These are phyloP conservation scores for Gymnopilus dilepis DNA, from an alignment of 768 basidiomycete genomes.

Conservation along the genomic window DNA sequence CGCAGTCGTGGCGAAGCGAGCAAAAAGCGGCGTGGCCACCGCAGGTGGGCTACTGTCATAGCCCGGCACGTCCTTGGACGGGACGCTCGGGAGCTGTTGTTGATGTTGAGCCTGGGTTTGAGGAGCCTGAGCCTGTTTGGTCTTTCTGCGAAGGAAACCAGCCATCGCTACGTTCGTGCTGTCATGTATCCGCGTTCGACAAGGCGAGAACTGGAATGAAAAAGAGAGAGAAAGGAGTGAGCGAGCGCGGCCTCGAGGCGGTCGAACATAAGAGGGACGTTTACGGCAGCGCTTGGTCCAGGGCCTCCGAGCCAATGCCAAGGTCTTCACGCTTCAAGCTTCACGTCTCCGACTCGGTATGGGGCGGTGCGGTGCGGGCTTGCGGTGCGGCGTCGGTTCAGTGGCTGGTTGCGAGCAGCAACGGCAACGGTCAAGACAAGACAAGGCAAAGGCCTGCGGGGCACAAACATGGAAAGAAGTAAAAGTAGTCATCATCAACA, in stretches of 20 bases:
- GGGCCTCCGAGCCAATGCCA: too few relatives aligned
- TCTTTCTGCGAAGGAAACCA: slow-evolving; percentile 61
- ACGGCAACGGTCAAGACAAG: not conserved
- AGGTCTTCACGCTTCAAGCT: too few relatives aligned
- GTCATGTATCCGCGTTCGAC: slow-evolving; percentile 11
- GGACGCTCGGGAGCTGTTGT: not conserved
- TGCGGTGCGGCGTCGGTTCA: too few relatives aligned
- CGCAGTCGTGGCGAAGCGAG: slow-evolving; percentile 42
- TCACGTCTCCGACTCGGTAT: not conserved
- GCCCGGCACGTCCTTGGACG: slow-evolving; percentile 1
- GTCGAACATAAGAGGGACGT: slow-evolving; percentile 20
- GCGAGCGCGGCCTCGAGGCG: slow-evolving; percentile 26
- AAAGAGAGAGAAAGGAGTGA: slow-evolving; percentile 4
- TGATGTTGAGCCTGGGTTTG: too few relatives aligned
- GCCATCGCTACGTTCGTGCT: slow-evolving; percentile 44
- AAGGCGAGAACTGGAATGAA: not conserved
- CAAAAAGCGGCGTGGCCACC: slow-evolving; percentile 45
- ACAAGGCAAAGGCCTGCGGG: too few relatives aligned
- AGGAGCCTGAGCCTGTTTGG: slow-evolving; percentile 35
- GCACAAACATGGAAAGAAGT: not conserved
- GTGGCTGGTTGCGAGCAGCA: not conserved
- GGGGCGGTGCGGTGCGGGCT: not conserved
- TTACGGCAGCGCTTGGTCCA: slow-evolving; percentile 13
- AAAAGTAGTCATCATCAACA: too few relatives aligned
- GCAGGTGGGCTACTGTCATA: slow-evolving; percentile 16